Evolutionary conservation across 2,329 filamentous ascomycete species (phyloP).

Genomic region (Aphanoascus verrucosus): DNA sequence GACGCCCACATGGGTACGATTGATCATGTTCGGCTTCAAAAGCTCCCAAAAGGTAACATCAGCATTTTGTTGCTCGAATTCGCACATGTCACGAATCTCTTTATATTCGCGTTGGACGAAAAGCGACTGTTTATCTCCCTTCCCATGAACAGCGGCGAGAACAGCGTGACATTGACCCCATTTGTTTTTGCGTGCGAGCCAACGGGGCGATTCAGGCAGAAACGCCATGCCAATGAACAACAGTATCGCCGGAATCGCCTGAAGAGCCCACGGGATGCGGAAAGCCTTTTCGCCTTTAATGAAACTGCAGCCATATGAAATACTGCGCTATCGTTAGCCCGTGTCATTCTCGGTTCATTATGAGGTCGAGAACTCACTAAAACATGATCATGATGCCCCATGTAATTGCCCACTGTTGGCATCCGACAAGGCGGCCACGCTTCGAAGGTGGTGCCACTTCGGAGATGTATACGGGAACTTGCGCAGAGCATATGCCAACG

Average conservation of each 20-base stretch:
- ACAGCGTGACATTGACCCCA: slow-evolving; percentile 44
- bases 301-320: slow-evolving; percentile 52
- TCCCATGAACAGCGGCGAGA: slow-evolving; percentile 49
- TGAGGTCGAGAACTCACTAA: slow-evolving; percentile 33
- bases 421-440: slow-evolving; percentile 33
- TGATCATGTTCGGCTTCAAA: slow-evolving; percentile 61
- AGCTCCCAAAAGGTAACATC: slow-evolving; percentile 63
- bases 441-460: slow-evolving; percentile 34
- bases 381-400: slow-evolving; percentile 49
- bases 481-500: slow-evolving; percentile 34
- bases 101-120: slow-evolving; percentile 58
- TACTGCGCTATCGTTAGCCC: slow-evolving; percentile 22
- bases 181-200: slow-evolving; percentile 52
- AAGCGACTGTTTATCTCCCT: slow-evolving; percentile 53
- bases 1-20: slow-evolving; percentile 59
- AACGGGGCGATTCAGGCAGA: slow-evolving; percentile 50
- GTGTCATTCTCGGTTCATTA: not conserved
- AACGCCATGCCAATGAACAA: slow-evolving; percentile 46
- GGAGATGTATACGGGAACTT: slow-evolving; percentile 34
- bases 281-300: slow-evolving; percentile 47
- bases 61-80: slow-evolving; percentile 59
- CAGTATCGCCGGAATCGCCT: slow-evolving; percentile 51
- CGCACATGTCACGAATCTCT: slow-evolving; percentile 62
- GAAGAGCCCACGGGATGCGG: slow-evolving; percentile 54
- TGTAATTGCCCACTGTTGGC: slow-evolving; percentile 36